Base-by-base conservation (phyloP, 495 filamentous ascomycete species). In the Paragyromitra xinjiangensis region DNA sequence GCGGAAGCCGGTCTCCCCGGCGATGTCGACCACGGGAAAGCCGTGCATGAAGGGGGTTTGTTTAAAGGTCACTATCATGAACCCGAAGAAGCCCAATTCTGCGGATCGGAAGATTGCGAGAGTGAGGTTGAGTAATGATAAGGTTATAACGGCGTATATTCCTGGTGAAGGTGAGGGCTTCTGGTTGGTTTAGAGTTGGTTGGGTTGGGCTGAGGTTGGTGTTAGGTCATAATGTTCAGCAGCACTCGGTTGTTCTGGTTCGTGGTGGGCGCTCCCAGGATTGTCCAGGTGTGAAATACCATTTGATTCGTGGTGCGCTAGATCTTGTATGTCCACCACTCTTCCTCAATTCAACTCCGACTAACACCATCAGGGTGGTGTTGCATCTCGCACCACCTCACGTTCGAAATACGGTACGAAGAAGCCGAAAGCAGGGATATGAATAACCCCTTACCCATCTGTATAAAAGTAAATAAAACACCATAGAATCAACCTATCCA, bases 21-120 rank as follows among this genome's bases (percentile, higher is more conserved):
- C 94, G 4, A 88, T 99, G 65, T 87, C 86, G 6, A 84, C 85
- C 65, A 88, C 87, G 73, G 83, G 90, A 26, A 88, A 92, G 26
- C 93, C 95, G 12, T 88, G 91, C 83, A 89, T 97, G 86, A 98
- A 98, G 85, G 95, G 94, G 75, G 95, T 99, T 29, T 98, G 96
- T 84, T 84, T 98, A 70, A 93, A 94, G 83, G 96, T 97, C 71
- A 91, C 90, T 82, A 91, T 93, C 78, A 94, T 92, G 81, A 94
- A 94, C 82, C 95, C 95, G 26, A 98, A 99, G 90, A 99, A 99
- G 85, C 95, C 95, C 56, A 99, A 99, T 83, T 99, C 95, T 19
- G 96, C 92, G 40, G 93, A 97, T 85, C 85, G 95, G 58, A 99
- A 99, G 87, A 92, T 91, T 29, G 94, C 94, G 1, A 91, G 94